Base-by-base conservation (phyloP, 2,329 filamentous ascomycete genomes). In the Aspergillus brasiliensis region DNA sequence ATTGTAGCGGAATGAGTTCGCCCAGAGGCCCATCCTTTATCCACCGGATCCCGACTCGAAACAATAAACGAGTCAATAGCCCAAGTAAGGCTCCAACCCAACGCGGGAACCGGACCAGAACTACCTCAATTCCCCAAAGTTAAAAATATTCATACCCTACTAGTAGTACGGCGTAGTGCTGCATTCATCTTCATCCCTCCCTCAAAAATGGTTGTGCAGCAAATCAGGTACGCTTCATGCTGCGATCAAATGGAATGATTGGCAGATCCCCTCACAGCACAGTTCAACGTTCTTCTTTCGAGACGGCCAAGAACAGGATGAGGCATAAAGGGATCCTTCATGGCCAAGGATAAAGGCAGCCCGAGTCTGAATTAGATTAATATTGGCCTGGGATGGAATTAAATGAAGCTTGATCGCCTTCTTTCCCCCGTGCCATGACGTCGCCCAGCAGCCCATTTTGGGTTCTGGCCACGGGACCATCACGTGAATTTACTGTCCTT, bases 61-160 rank as follows among this genome's bases (percentile, higher is more conserved):
- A 53, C 58, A 60, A 55, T 59, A 63, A 51, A 59, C 53, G 42
- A 52, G 55, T 59, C 57, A 63, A 65, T 65, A 62, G 59, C 63
- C 56, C 61, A 65, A 61, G 61, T 57, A 65, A 65, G 62, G 60
- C 56, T 56, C 54, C 48, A 55, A 53, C 51, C 31, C 51, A 23
- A 40, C 25, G 37, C 13, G 31, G 38, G 34, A 23, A 21, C 51
- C 11, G 31, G 13, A 25, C 21, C 51, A 52, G 21, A 44, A 44
- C 40, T 23, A 23, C 40, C 40, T 40, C 28, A 21, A 38, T 23
- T 38, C n/a, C 19, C 31, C 2, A 40, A 46, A 46, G 52, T 55
- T 46, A 31, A 52, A 52, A 52, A 38, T 13, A 37, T 38, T 10
- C 17, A n/a, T n/a, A n/a, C 34, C 27, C 27, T 55, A 31, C 6